Conservation (phyloP, 441 rosid species). For the Erysimum pusillum region DNA sequence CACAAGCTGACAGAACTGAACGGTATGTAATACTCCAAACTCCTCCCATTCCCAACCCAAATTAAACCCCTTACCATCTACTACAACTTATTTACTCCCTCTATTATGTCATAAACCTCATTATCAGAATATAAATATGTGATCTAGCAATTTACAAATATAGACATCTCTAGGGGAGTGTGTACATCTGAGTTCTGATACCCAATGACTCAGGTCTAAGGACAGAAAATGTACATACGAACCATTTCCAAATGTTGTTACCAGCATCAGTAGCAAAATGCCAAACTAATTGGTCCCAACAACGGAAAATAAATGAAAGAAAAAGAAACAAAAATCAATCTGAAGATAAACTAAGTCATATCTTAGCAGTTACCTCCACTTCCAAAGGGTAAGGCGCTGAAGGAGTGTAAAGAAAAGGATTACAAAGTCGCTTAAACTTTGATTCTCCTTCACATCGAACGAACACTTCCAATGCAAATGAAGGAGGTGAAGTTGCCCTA, state of each 20-base stretch:
- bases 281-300: conserved; percentile 19
- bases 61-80: conserved; percentile 27
- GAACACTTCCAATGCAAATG: conserved; percentile 98
- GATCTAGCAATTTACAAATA: conserved; percentile 12
- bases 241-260: conserved; percentile 31
- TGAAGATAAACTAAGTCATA: conserved; percentile 18
- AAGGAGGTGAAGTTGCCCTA: conserved; percentile 98
- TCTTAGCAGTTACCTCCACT: conserved; percentile 76
- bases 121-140: conserved; percentile 19
- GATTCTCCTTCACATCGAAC: conserved; percentile 95
- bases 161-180: conserved; percentile 23
- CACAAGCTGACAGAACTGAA: conserved; percentile 21
- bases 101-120: conserved; percentile 17
- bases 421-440: conserved; percentile 96
- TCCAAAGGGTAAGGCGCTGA: conserved; percentile 95
- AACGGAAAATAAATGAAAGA: conserved; percentile 29
- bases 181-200: conserved; percentile 19
- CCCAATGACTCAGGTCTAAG: conserved; percentile 19
- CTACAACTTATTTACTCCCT: conserved; percentile 22
- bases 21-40: conserved; percentile 3
- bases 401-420: conserved; percentile 94
- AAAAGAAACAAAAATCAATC: conserved; percentile 27
- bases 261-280: conserved; percentile 26
- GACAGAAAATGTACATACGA: conserved; percentile 22
- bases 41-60: conserved; percentile 18